phyloP scores from a whole-genome alignment of 2,329 filamentous ascomycete species.

The Alternaria alternata region DNA sequence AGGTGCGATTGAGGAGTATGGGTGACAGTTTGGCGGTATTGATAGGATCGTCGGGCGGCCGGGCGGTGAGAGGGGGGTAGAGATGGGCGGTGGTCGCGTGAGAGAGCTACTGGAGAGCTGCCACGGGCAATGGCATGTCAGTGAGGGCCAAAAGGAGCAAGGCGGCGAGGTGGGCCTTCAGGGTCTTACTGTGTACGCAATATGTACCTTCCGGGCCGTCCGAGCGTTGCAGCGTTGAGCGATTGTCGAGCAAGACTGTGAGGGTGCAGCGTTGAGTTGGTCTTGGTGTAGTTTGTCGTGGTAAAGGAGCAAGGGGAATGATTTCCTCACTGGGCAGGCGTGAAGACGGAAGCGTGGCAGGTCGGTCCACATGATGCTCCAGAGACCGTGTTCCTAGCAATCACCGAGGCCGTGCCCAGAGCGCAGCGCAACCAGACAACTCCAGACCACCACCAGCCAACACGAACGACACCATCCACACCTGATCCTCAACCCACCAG shows the following conservation, averaged over 20 bases:
- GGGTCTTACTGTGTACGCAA: constrained; percentile 45
- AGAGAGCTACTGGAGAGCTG: background rate
- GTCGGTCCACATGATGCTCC: constrained; percentile 21
- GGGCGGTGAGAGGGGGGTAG: constrained; percentile 6
- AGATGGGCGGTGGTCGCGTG: constrained; percentile 7
- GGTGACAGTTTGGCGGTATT: constrained; percentile 98
- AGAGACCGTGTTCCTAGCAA: constrained; percentile 22
- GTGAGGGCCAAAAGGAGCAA: constrained; percentile 12
- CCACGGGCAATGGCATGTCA: constrained; percentile 6
- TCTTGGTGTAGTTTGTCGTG: too few species aligned
- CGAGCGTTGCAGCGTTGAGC: constrained; percentile 29
- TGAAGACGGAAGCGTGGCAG: constrained; percentile 22
- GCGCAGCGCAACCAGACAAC: constrained; percentile 10
- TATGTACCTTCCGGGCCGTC: constrained; percentile 35
- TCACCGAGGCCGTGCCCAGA: constrained; percentile 17
- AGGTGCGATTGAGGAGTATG: constrained; percentile 85
- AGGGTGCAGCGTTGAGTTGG: background rate
- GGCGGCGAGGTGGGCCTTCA: constrained; percentile 20
- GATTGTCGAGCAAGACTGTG: constrained; percentile 5
- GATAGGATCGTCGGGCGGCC: constrained; percentile 26
- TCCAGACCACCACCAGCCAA: too few species aligned
- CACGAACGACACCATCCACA: background rate
- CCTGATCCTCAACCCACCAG: background rate
- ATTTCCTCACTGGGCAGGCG: constrained; percentile 14
- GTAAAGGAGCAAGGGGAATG: constrained; percentile 6